Percentiles rank a stretch among this genome's conserved stretches.
phyloP scores from a whole-genome alignment of 176 grass and related monocot species.

The Carex scoparia region DNA sequence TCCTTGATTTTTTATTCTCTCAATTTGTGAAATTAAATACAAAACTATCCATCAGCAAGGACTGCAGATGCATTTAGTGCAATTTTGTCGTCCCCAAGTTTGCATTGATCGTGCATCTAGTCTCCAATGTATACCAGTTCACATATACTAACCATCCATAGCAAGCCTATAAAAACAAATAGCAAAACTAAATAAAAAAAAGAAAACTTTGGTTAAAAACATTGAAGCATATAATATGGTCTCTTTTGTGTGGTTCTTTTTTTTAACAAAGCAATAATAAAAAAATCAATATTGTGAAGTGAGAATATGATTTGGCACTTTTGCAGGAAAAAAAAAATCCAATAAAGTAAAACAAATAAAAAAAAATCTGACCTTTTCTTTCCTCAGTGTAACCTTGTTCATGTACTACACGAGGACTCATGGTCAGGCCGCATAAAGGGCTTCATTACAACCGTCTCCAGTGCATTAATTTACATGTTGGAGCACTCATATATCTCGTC shows the following conservation, averaged over 20 bases:
- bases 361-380: conserved; percentile 30
- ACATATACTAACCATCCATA: not conserved
- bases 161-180: not conserved
- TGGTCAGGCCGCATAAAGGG: conserved; percentile 59
- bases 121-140: not conserved
- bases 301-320: not conserved
- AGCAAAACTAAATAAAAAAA: not conserved
- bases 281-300: not conserved
- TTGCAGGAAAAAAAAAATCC: not conserved
- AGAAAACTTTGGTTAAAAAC: not conserved
- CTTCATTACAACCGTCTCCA: conserved; percentile 74
- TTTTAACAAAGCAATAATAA: not conserved
- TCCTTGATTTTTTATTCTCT: not conserved
- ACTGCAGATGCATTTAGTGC: not conserved
- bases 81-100: not conserved
- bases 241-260: conserved; percentile 14
- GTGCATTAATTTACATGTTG: conserved; percentile 73
- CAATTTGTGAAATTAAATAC: not conserved
- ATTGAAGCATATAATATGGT: not conserved
- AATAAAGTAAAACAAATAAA: not conserved
- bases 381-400: conserved; percentile 76
- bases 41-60: not conserved
- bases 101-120: not conserved
- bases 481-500: conserved; percentile 88
- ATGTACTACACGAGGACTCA: conserved; percentile 72